Percentiles rank a stretch among this genome's conserved stretches.
Evolutionary conservation across 2,329 filamentous ascomycete genomes (phyloP).

Genomic region (Cladosporium sp.): DNA sequence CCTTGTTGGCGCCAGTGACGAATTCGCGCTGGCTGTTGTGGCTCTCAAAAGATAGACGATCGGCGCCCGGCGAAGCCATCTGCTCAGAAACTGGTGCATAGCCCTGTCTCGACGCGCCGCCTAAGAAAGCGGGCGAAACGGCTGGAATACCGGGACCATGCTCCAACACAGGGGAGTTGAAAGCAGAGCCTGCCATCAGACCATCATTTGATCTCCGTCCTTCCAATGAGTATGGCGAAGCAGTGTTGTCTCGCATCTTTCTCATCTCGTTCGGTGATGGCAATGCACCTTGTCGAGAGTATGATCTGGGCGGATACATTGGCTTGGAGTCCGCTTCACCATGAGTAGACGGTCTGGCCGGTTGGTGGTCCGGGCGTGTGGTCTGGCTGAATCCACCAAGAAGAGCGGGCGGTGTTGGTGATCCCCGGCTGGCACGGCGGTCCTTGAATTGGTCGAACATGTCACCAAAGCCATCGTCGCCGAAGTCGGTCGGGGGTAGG

Average conservation of each 20-base stretch:
- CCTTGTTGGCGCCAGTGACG: conserved; percentile 26
- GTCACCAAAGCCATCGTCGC: conserved; percentile 37
- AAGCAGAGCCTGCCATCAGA: conserved; percentile 32
- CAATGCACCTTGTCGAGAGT: conserved; percentile 34
- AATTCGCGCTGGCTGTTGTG: conserved; percentile 24
- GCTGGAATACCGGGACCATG: conserved; percentile 26
- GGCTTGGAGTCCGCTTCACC: conserved; percentile 36
- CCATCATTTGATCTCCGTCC: conserved; percentile 37
- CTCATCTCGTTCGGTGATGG: conserved; percentile 31
- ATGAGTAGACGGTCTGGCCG: conserved; percentile 21
- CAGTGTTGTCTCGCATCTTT: conserved; percentile 28
- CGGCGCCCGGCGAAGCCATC: conserved; percentile 32
- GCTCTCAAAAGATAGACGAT: conserved; percentile 27
- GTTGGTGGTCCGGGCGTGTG: conserved; percentile 22
- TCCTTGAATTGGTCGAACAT: conserved; percentile 36
- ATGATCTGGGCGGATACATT: conserved; percentile 37
- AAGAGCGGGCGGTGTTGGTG: conserved; percentile 6
- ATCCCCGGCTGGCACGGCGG: conserved; percentile 13
- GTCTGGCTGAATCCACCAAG: conserved; percentile 25
- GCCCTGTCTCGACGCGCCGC: conserved; percentile 31
- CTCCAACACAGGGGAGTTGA: conserved; percentile 34
- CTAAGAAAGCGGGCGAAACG: conserved; percentile 34
- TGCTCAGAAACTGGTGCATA: conserved; percentile 36
- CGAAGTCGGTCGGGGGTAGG: conserved; percentile 36
- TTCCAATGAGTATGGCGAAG: conserved; percentile 38